Evolutionary conservation across 768 basidiomycete species (phyloP), one percentile per base, ranked within the genome.

Genomic region (Jaapia argillacea): DNA sequence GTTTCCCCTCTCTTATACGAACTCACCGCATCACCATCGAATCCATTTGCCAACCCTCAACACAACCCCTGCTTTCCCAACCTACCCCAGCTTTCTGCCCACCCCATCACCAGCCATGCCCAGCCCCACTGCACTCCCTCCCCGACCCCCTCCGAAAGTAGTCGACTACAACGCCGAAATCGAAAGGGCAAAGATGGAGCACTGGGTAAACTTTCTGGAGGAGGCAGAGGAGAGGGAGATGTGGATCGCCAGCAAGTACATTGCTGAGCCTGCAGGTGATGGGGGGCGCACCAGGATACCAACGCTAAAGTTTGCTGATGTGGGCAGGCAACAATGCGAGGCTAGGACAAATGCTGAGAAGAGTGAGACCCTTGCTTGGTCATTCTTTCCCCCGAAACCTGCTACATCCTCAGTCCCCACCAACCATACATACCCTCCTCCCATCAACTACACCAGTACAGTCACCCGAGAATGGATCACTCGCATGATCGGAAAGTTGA

Each of bases 301-400:
- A 3, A 42, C 46, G 12, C 49, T 57, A 7, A 37, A 42, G 4
- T 25, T 39, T 10, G 45, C 14, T n/a, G 6, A 5, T 5, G 43
- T 42, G 13, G 52, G 51, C 24, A 41, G 42, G 1, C 18, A 36
- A 6, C 31, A 22, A 1, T 27, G 23, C 1, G 21, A 24, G 4
- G 51, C 49, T 1, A 31, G 39, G 1, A 43, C 45, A 0, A 62
- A 65, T 33, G 18, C 45, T 6, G 43, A 52, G 3, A 62, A 61
- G 24, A 49, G 54, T 39, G 2, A 43, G 0, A 5, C 47, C 0
- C 49, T 65, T 1, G 43, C 43, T 26, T 12, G 46, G 3, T 21
- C 51, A 1, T 63, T 64, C 45, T 63, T 64, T 22, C 54, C 52
- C 5, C 21, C 40, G 4, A 45, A 47, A 2, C 48, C 55, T 2